Evolutionary conservation across 805 yeast species (phyloP).

Genomic region (Lipomyces orientalis): DNA sequence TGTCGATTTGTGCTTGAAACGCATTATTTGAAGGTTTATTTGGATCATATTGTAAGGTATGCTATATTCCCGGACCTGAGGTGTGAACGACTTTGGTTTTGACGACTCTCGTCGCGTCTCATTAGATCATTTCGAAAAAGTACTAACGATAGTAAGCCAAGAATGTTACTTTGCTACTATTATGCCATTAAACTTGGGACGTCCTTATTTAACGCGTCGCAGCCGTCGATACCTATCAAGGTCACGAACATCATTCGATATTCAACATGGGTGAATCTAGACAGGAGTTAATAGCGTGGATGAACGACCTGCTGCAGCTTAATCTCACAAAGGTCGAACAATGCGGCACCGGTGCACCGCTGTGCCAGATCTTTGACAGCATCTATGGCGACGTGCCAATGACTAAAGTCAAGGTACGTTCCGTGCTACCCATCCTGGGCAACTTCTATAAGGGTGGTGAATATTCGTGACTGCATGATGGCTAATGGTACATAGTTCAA

Average conservation of each 20-base stretch:
- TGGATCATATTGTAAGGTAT: no score
- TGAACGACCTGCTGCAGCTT: conserved; percentile 71
- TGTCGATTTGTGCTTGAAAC: no score
- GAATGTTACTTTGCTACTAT: background rate
- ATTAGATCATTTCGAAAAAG: no score
- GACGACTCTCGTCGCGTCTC: no score
- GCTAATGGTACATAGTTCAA: conserved; percentile 52
- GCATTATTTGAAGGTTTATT: no score
- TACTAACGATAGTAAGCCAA: no score
- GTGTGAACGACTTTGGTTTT: no score
- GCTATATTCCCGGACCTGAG: no score
- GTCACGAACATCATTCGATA: background rate
- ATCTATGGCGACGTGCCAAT: conserved; percentile 83
- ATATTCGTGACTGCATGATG: background rate
- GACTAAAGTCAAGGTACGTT: conserved; percentile 61
- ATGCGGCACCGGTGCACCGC: conserved; percentile 95
- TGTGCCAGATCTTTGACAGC: conserved; percentile 89
- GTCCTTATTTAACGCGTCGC: background rate
- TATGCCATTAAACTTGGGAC: background rate
- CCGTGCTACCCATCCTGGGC: background rate
- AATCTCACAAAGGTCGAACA: conserved; percentile 82
- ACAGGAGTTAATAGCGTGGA: conserved; percentile 82
- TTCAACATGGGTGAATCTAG: conserved; percentile 70
- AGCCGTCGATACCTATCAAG: background rate
- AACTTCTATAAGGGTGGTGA: no score